Percentiles rank a stretch among this genome's conserved stretches.
phyloP scores from a whole-genome alignment of 2,329 filamentous ascomycete genomes.

The Trichoderma polysporum region DNA sequence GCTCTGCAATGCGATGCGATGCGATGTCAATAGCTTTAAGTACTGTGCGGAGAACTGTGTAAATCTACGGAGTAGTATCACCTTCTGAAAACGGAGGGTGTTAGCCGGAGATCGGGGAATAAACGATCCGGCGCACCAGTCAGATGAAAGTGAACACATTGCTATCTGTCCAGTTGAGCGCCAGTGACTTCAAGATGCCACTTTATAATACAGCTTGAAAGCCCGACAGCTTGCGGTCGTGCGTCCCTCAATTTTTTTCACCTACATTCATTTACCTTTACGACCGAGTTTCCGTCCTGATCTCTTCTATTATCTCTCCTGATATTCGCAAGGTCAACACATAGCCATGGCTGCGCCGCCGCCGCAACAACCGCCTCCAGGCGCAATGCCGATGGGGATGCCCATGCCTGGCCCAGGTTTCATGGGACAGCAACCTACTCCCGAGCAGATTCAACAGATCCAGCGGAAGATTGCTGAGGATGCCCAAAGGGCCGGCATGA shows the following conservation, averaged over 20 bases:
- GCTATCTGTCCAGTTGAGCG: slow-evolving; percentile 24
- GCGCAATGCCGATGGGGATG: slow-evolving; percentile 22
- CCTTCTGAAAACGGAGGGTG: not conserved
- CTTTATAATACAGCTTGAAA: not conserved
- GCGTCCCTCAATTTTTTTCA: slow-evolving; percentile 21
- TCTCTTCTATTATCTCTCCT: slow-evolving; percentile 22
- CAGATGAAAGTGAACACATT: slow-evolving; percentile 39
- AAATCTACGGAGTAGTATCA: not conserved
- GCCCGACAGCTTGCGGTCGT: not conserved
- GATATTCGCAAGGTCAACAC: not conserved
- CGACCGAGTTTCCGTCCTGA: not conserved
- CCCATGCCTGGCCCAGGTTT: slow-evolving; percentile 36
- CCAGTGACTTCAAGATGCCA: slow-evolving; percentile 12
- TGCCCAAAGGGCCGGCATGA: slow-evolving; percentile 80
- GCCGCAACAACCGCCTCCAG: slow-evolving; percentile 28
- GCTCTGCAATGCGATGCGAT: not conserved
- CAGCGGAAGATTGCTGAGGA: slow-evolving; percentile 80
- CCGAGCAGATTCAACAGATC: slow-evolving; percentile 82
- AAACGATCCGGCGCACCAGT: slow-evolving; percentile 29
- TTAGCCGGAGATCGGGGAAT: slow-evolving; percentile 31
- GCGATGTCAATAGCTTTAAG: not conserved
- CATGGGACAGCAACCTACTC: slow-evolving; percentile 58
- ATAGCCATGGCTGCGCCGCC: slow-evolving; percentile 33
- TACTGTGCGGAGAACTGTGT: not conserved
- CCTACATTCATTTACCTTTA: not conserved